A percentile compares a stretch with the other conserved stretches of the same genome.
phyloP scores from a whole-genome alignment of 2,329 filamentous ascomycete species.

The Colletotrichum tabaci region DNA sequence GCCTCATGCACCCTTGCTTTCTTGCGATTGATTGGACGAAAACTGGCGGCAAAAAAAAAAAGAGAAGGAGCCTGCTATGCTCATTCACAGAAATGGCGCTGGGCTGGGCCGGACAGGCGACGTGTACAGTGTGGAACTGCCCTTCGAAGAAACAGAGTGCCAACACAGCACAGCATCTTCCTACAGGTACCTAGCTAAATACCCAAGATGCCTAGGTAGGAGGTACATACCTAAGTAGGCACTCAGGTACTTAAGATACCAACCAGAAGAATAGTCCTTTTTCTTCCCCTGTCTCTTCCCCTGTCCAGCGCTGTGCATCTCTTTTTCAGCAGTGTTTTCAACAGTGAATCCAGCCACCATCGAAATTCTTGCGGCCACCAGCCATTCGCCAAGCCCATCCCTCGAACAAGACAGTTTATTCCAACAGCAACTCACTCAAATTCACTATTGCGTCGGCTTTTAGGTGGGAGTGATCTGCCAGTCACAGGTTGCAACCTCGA shows the following conservation, averaged over 20 bases:
- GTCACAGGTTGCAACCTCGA: slow-evolving; percentile 4
- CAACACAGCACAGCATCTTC: neutral
- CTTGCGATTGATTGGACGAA: slow-evolving; percentile 22
- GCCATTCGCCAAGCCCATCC: slow-evolving; percentile 1
- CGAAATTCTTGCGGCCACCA: slow-evolving; percentile 30
- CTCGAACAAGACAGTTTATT: slow-evolving; percentile 10
- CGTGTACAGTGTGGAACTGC: neutral
- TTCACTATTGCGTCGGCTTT: neutral
- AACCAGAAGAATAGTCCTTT: no score
- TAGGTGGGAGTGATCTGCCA: neutral
- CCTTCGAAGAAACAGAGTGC: neutral
- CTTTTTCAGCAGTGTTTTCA: neutral
- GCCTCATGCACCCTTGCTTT: slow-evolving; percentile 2
- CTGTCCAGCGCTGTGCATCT: no score
- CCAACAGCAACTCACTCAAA: neutral
- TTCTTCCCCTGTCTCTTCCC: no score
- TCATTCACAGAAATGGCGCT: slow-evolving; percentile 3
- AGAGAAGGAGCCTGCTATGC: slow-evolving; percentile 23
- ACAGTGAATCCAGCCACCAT: slow-evolving; percentile 10
- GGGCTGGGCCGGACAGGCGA: neutral
- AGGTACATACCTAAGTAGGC: neutral
- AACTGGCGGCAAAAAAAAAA: slow-evolving; percentile 34
- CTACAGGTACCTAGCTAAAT: no score
- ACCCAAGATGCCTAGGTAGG: neutral
- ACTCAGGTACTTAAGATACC: no score